A percentile compares a stretch with the other conserved stretches of the same genome.
Evolutionary conservation across 1,284 basidiomycete species (phyloP).

Genomic region (Microbotryum saponariae): DNA sequence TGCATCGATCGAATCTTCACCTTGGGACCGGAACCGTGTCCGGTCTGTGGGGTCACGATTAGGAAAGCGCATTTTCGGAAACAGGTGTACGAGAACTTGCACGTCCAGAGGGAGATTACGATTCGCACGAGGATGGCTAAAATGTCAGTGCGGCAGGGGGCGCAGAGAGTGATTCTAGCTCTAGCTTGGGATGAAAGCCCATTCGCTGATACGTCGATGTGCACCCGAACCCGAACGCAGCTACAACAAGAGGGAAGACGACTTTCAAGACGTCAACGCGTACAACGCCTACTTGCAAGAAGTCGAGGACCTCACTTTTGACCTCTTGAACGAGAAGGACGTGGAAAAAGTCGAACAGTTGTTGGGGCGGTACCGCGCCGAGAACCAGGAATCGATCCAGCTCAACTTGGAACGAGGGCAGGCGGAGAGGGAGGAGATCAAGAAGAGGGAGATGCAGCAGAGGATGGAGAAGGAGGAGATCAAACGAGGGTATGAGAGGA

Average conservation of each 20-base stretch:
- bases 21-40: constrained; percentile 92
- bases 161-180: neutral
- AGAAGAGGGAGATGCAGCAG: constrained; percentile 66
- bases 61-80: constrained; percentile 89
- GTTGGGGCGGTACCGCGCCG: constrained; percentile 66
- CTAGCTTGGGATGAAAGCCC: neutral
- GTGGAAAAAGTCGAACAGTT: constrained; percentile 74
- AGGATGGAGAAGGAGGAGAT: constrained; percentile 48
- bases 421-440: constrained; percentile 57
- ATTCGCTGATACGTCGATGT: neutral
- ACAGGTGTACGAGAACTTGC: constrained; percentile 94
- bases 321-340: constrained; percentile 86
- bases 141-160: constrained; percentile 49
- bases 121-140: constrained; percentile 78
- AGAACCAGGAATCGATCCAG: constrained; percentile 72
- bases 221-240: constrained; percentile 44
- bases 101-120: constrained; percentile 92
- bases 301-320: constrained; percentile 94
- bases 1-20: constrained; percentile 97
- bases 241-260: constrained; percentile 86
- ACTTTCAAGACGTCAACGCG: constrained; percentile 70
- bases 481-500: no score
- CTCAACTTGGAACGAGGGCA: constrained; percentile 64
- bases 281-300: constrained; percentile 97
- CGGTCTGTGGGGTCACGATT: constrained; percentile 80